phyloP scores from a whole-genome alignment of 1,139 yeast genomes.

The Kazachstania sp. region DNA sequence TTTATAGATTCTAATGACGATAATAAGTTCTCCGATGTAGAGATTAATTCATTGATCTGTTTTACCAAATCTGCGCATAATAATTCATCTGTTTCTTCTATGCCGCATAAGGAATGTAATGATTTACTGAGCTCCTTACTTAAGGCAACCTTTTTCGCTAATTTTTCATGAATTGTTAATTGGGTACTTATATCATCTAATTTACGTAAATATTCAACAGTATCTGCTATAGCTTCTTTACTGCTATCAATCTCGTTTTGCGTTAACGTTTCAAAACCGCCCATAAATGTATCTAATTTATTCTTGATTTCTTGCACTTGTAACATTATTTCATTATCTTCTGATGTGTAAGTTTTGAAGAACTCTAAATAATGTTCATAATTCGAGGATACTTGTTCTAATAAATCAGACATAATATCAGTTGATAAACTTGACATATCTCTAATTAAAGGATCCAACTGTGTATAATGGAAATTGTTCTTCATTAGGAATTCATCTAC shows the following conservation, averaged over 20 bases:
- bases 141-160: slow-evolving; percentile 14
- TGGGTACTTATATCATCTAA: slow-evolving; percentile 18
- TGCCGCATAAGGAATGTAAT: slow-evolving; percentile 23
- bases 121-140: slow-evolving; percentile 21
- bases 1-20: slow-evolving; percentile 13
- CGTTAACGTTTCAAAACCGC: slow-evolving; percentile 16
- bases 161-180: slow-evolving; percentile 14
- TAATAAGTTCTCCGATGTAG: slow-evolving; percentile 12
- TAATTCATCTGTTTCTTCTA: slow-evolving; percentile 17
- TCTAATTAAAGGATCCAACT: slow-evolving; percentile 24
- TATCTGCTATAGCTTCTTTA: slow-evolving; percentile 19
- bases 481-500: slow-evolving; percentile 24
- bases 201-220: slow-evolving; percentile 23
- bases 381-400: slow-evolving; percentile 21
- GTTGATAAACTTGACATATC: slow-evolving; percentile 20
- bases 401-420: slow-evolving; percentile 18
- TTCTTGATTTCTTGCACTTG: slow-evolving; percentile 19
- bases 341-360: slow-evolving; percentile 18
- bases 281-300: slow-evolving; percentile 19
- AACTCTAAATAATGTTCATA: slow-evolving; percentile 23
- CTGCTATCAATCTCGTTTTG: slow-evolving; percentile 18
- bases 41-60: slow-evolving; percentile 14
- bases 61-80: slow-evolving; percentile 16
- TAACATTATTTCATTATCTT: slow-evolving; percentile 17
- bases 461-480: slow-evolving; percentile 27